Evolutionary conservation across 2,329 filamentous ascomycete genomes (phyloP), one percentile per base, ranked within the genome.

Genomic region (Coniochaeta hoffmannii): DNA sequence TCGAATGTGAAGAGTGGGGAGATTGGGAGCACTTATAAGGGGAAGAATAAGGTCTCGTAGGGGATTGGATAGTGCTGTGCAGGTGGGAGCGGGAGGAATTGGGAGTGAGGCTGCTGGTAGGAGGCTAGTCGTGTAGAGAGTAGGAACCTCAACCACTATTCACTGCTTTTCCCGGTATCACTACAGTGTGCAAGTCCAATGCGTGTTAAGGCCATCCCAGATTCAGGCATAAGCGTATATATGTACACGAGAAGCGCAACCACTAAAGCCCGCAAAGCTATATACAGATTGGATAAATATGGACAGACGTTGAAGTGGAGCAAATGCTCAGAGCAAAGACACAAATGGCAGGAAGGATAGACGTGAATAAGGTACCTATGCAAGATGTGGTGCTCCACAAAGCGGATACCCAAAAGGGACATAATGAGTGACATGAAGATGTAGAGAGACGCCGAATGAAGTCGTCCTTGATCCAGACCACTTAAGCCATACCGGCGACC

Each of bases 1-100:
- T 77, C 73, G 55, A 79, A 80, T 69, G 73, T 81, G 65, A 77
- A 75, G 68, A 72, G 76, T 63, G 78, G 78, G 12, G 72, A 77
- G 55, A 74, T 80, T 59, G 73, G 72, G 57, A 76, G 73, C 11
- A 81, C 78, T 31, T 79, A 65, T 54, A 53, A 50, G 56, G 53
- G n/a, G 11, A 57, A 57, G 34, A 41, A 41, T 12, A 41, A 41
- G 36, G 36, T 41, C 15, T 41, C 36, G 11, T 22, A 7, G 12
- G 36, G 17, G 19, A 36, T n/a, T 14, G 32, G 15, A 36, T 4
- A 34, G 11, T 34, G 15, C n/a, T n/a, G n/a, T n/a, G n/a, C n/a
- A 17, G 34, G 34, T 17, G n/a, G 12, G 34, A 36, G 34, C n/a
- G 5, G 15, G 34, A 36, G 15, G 7, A 9, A 36, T n/a, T 36